phyloP scores from a whole-genome alignment of 2,329 filamentous ascomycete species.

The Hypoxylon sp. region DNA sequence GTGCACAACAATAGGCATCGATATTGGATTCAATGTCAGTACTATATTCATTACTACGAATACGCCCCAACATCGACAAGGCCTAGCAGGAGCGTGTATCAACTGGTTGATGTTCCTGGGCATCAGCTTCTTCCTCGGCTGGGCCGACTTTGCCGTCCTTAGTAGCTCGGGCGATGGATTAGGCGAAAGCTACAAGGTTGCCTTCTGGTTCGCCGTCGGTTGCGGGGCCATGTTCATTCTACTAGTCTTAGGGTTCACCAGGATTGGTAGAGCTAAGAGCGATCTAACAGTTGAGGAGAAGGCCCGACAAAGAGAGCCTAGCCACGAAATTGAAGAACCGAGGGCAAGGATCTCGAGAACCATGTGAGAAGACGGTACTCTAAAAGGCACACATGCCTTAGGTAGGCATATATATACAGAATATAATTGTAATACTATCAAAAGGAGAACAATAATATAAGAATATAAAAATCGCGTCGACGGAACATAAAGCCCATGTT shows the following conservation, averaged over 20 bases:
- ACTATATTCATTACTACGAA: conserved; percentile 82
- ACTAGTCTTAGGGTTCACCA: conserved; percentile 63
- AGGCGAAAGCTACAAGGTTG: conserved; percentile 68
- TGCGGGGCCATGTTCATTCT: conserved; percentile 28
- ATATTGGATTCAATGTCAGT: conserved; percentile 78
- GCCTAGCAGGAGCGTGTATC: conserved; percentile 76
- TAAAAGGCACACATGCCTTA: too few relatives aligned
- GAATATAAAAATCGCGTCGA: background rate
- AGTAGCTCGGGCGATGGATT: conserved; percentile 58
- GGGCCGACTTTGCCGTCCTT: conserved; percentile 70
- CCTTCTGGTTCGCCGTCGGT: conserved; percentile 75
- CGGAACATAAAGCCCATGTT: background rate
- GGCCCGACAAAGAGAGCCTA: conserved; percentile 20
- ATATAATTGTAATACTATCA: background rate
- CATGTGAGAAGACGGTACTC: background rate
- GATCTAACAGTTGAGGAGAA: conserved; percentile 69
- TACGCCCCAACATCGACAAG: conserved; percentile 74
- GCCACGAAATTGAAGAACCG: background rate
- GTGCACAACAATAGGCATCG: conserved; percentile 76
- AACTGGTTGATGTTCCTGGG: conserved; percentile 77
- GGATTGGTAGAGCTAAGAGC: conserved; percentile 66
- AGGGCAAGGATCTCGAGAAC: background rate
- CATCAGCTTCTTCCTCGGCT: conserved; percentile 73
- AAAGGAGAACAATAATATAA: background rate
- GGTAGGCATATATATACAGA: background rate